Evolutionary conservation across 2,329 filamentous ascomycete genomes (phyloP), one percentile per base, ranked within the genome.

Genomic region (Phialophora chinensis): DNA sequence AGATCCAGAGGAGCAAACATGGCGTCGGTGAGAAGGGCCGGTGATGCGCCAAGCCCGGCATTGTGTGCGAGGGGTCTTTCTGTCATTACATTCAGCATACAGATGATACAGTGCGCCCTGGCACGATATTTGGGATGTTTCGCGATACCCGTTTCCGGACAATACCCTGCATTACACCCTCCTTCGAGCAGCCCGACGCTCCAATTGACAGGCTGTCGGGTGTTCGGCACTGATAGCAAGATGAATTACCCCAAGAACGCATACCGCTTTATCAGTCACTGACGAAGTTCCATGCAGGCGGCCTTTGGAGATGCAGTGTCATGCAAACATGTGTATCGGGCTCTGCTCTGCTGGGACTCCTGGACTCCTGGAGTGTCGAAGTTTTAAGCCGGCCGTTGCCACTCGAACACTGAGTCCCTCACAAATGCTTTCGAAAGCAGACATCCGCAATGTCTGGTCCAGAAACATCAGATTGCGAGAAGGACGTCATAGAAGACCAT

Each of bases 401-500:
- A 11, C 49, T 17, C n/a, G 47, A 38, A 8, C 25, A 6, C 49
- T 12, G 17, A 35, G n/a, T 35, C 33, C 17, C 1, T 20, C 53
- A 31, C 52, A 35, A 44, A 62, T 62, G 31, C 33, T 47, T n/a
- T 29, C 33, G 47, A 61, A 12, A 54, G 12, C 33, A 53, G 23
- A 58, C 31, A 33, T 8, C 54, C 29, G 63, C 27, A n/a, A 69
- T 69, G 67, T 67, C 67, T n/a, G 60, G 61, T 44, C 67, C 49
- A 58, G 62, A 69, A 23, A 65, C 54, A 5, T 62, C 54, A 31
- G 64, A 62, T 12, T 52, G 20, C 20, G 67, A 69, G 54, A 67
- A 67, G 47, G 61, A 67, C 52, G 67, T 59, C 54, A 69, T 65
- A 55, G 53, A 60, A 33, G 31, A 38, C 23, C 23, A 52, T 49